A percentile compares a stretch with the other conserved stretches of the same genome.
Conservation (phyloP, 2,329 filamentous ascomycete species). For the Pyricularia sp. region DNA sequence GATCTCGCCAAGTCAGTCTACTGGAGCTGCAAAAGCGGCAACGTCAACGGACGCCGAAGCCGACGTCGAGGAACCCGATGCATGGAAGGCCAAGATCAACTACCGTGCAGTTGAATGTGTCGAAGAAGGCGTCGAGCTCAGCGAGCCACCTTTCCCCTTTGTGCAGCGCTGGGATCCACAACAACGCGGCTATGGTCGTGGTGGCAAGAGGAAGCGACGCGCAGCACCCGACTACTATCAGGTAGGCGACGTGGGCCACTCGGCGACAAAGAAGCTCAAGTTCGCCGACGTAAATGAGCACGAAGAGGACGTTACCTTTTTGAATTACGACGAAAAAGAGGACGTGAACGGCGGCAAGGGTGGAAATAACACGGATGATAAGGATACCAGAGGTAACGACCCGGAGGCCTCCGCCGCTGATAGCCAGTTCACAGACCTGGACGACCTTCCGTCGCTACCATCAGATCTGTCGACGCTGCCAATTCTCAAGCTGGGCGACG, state of each 20-base stretch:
- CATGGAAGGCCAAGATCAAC: constrained; percentile 66
- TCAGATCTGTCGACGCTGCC: constrained; percentile 45
- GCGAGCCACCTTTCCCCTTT: constrained; percentile 81
- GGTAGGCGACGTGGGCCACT: constrained; percentile 16
- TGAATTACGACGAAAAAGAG: constrained; percentile 30
- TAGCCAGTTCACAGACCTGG: constrained; percentile 37
- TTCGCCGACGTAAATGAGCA: constrained; percentile 25
- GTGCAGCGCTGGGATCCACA: constrained; percentile 80
- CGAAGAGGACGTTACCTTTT: constrained; percentile 24
- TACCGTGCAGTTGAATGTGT: constrained; percentile 79
- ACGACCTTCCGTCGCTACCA: constrained; percentile 57
- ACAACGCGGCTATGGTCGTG: constrained; percentile 33
- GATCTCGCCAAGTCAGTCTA: not conserved
- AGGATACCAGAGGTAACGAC: not conserved
- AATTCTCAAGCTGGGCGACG: constrained; percentile 34
- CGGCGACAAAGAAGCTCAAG: constrained; percentile 27
- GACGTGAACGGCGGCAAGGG: constrained; percentile 19
- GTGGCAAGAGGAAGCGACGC: constrained; percentile 39
- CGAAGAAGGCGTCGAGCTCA: constrained; percentile 57
- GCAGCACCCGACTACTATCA: constrained; percentile 31
- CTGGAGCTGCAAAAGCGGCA: not conserved
- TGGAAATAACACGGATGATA: not conserved
- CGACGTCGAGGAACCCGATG: constrained; percentile 41
- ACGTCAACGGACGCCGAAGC: constrained; percentile 12
- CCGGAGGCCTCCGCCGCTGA: constrained; percentile 7